Conservation (phyloP, 805 yeast species). For the Debaryomyces castellii region DNA sequence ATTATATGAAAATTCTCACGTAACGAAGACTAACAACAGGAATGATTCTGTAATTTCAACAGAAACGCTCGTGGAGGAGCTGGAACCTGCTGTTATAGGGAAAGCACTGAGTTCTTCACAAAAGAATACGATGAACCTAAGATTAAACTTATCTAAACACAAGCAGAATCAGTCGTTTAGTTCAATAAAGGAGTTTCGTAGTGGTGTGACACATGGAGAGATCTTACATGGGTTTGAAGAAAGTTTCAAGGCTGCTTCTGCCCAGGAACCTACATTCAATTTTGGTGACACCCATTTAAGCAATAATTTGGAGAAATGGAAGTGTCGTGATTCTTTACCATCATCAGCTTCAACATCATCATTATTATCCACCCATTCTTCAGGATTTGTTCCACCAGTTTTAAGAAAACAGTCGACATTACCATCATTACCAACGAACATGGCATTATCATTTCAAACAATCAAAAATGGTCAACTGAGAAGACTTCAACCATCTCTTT, state of each 20-base stretch:
- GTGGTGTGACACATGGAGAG: not conserved
- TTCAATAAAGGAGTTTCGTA: conserved; percentile 5
- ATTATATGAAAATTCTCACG: conserved; percentile 3
- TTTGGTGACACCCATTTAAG: conserved; percentile 1
- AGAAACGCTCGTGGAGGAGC: conserved; percentile 32
- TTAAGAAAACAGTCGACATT: conserved; percentile 19
- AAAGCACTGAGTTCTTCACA: not conserved
- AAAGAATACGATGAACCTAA: conserved; percentile 13
- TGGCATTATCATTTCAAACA: conserved; percentile 14
- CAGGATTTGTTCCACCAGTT: conserved; percentile 7
- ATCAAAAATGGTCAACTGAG: conserved; percentile 22
- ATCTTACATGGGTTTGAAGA: conserved; percentile 10
- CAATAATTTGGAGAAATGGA: not conserved
- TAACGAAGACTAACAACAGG: conserved; percentile 5
- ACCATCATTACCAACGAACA: conserved; percentile 17
- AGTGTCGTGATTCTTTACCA: not conserved
- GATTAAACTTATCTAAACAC: conserved; percentile 11
- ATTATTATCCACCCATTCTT: not conserved
- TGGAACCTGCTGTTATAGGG: not conserved
- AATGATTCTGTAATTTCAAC: conserved; percentile 23
- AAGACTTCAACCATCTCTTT: conserved; percentile 19
- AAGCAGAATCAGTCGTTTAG: conserved; percentile 7
- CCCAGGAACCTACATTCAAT: conserved; percentile 19
- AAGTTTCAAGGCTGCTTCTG: conserved; percentile 14
- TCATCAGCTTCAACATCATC: not conserved